Conservation (phyloP, 257 asterid species). For the Plectranthus barbatus region DNA sequence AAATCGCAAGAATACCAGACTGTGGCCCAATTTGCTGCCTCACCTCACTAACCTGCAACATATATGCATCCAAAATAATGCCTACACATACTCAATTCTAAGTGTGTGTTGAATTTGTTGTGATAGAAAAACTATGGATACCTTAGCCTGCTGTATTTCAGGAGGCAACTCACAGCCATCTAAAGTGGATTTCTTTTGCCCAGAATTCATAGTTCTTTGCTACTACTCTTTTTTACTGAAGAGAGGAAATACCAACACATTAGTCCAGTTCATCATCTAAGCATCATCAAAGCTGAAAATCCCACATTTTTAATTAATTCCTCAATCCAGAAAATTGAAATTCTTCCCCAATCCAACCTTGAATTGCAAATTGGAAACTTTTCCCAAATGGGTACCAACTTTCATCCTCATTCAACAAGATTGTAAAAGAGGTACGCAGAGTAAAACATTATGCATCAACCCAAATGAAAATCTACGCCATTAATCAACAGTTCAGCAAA, state of each 20-base stretch:
- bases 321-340: neutral
- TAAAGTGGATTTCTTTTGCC: slow-evolving; percentile 14
- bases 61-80: neutral
- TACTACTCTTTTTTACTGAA: neutral
- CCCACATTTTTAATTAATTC: too few relatives aligned
- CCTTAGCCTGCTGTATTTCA: slow-evolving; percentile 56
- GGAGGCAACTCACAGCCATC: slow-evolving; percentile 36
- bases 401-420: neutral
- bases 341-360: neutral
- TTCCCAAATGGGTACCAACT: neutral
- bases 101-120: neutral
- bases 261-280: neutral
- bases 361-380: neutral
- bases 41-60: slow-evolving; percentile 72
- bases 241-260: neutral
- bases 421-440: neutral
- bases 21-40: slow-evolving; percentile 61
- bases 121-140: slow-evolving; percentile 7
- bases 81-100: neutral
- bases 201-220: slow-evolving; percentile 38
- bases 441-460: neutral
- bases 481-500: neutral
- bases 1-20: slow-evolving; percentile 47
- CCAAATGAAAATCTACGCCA: neutral
- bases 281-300: neutral